Base-by-base conservation (phyloP, 495 filamentous ascomycete species). In the Penicillium roqueforti region DNA sequence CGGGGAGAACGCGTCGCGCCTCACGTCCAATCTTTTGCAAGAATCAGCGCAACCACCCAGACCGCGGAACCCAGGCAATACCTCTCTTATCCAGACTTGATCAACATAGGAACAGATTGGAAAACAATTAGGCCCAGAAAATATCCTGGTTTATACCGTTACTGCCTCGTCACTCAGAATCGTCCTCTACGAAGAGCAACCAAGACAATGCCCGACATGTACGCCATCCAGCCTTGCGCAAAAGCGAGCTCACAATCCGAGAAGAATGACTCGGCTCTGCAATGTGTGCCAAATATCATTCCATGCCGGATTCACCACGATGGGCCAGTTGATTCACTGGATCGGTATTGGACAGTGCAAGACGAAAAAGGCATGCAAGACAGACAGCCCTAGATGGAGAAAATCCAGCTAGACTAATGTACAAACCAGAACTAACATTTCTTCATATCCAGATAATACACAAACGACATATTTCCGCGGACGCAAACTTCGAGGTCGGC, bases 261-360 rank as follows among this genome's bases (percentile, higher is more conserved):
- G 14, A 47, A 54, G 19, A 37, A 58, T 3, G 36, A 46, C 4
- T 53, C 62, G 3, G 49, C 45, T 1, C 31, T 62, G 4, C 49
- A 52, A 38, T 79, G 78, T 53, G 86, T 78, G 2, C 85, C 89
- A 0, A 87, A 97, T 68, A 73, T 97, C 37, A 80, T 97, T 18
- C 92, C 92, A 6, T 96, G 91, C 62, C 79, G 80, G 48, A 83
- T 97, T 60, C 80, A 92, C 59, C 84, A 95, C 64, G 80, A 87
- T 63, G 92, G 92, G 6, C 72, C 83, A 10, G 74, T 91, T 43
- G 77, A 84, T 14, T 79, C 84, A 2, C 71, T 81, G 5, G 59
- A 81, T 29, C 75, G 84, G n/a, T 89, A 89, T 60, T 97, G 92
- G 92, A 71, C 67, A 32, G 63, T 60, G 47, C 51, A 68, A 31